These are phyloP conservation scores for Apiospora malaysiana DNA, from an alignment of 2,329 filamentous ascomycete genomes.

Conservation along the genomic window DNA sequence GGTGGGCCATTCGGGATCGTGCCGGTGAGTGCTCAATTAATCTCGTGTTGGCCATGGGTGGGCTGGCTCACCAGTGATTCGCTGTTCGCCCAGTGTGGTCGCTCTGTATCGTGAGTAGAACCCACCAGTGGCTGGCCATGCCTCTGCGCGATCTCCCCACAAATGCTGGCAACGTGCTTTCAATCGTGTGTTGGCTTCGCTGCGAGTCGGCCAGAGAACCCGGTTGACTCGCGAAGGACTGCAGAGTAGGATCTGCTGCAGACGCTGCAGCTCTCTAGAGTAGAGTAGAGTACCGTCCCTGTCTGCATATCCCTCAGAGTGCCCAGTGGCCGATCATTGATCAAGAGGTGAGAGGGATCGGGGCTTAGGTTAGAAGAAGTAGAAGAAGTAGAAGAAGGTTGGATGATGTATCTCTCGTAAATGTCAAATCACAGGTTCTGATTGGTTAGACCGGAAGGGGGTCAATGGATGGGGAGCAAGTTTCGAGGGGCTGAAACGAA, in stretches of 20 bases:
- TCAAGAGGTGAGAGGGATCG: not conserved
- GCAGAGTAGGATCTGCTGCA: not conserved
- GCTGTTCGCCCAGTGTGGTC: not conserved
- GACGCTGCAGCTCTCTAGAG: not conserved
- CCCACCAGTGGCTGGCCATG: not conserved
- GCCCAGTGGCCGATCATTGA: not conserved
- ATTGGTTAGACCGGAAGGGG: not conserved
- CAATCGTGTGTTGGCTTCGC: not conserved
- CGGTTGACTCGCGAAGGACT: not conserved
- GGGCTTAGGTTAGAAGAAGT: too few relatives aligned
- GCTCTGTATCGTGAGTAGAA: not conserved
- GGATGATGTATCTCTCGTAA: not conserved
- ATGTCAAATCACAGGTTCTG: not conserved
- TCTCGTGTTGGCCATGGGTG: not conserved
- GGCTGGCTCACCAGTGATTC: not conserved
- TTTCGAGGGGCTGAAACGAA: constrained; percentile 17
- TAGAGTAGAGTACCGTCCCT: too few relatives aligned
- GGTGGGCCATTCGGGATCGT: not conserved
- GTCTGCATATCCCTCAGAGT: not conserved
- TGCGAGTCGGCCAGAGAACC: constrained; percentile 3
- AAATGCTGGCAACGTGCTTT: constrained; percentile 9
- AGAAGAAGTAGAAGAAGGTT: too few relatives aligned
- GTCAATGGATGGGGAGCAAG: constrained; percentile 5
- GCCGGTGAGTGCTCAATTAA: not conserved
- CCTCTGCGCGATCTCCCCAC: not conserved